Conservation (phyloP, 2,329 filamentous ascomycete species). For the Dactylellina drechsleri region DNA sequence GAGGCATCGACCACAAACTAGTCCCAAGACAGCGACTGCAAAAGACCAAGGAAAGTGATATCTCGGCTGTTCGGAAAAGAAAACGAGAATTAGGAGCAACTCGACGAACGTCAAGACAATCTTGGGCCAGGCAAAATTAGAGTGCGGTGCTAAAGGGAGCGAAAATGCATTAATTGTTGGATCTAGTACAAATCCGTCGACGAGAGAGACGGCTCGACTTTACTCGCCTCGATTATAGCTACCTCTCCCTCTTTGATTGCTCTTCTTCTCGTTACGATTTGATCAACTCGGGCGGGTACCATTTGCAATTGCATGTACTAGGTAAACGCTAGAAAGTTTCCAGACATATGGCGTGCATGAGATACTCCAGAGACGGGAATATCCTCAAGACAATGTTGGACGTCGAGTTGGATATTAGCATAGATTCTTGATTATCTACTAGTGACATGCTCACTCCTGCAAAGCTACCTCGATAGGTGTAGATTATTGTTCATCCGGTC, state of each 20-base stretch:
- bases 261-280: constrained; percentile 21
- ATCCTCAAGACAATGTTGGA: constrained; percentile 30
- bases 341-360: background rate
- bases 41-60: background rate
- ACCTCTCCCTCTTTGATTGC: background rate
- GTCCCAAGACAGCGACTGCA: constrained; percentile 1
- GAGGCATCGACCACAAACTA: too few relatives aligned
- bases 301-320: too few relatives aligned
- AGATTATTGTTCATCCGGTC: constrained; percentile 32
- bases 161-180: constrained; percentile 18
- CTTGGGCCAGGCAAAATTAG: background rate
- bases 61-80: constrained; percentile 11
- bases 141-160: too few relatives aligned
- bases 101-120: constrained; percentile 1
- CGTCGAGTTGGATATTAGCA: constrained; percentile 6
- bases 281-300: constrained; percentile 2
- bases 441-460: background rate
- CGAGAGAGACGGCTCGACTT: constrained; percentile 33
- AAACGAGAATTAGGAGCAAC: too few relatives aligned
- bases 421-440: background rate
- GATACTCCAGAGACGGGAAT: constrained; percentile 13
- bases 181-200: constrained; percentile 44
- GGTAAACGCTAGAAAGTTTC: constrained; percentile 15
- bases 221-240: constrained; percentile 39
- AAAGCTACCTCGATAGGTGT: background rate